Evolutionary conservation across 306 rosid species (phyloP).

Genomic region (Erythrophleum fordii): DNA sequence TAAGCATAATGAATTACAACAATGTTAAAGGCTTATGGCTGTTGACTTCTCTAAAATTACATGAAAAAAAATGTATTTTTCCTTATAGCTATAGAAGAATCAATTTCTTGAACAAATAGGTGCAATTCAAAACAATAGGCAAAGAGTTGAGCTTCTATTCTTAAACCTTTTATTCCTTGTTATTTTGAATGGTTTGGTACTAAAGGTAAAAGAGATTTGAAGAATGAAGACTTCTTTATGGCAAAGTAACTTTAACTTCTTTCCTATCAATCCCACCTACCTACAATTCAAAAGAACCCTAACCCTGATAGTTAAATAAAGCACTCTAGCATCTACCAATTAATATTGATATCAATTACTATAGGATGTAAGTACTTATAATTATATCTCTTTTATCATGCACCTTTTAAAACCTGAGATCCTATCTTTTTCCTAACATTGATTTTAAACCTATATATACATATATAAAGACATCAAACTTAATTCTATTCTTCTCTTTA

Average conservation of each 20-base stretch:
- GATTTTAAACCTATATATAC: neutral
- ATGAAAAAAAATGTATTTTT: conserved; percentile 40
- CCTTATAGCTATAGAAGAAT: conserved; percentile 47
- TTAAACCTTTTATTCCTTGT: conserved; percentile 52
- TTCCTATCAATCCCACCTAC: conserved; percentile 81
- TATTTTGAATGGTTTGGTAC: conserved; percentile 34
- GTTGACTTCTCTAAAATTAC: conserved; percentile 46
- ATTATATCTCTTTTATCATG: conserved; percentile 15
- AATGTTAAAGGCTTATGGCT: conserved; percentile 17
- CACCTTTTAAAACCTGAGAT: conserved; percentile 7
- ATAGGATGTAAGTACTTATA: neutral
- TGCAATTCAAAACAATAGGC: conserved; percentile 38
- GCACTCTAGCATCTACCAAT: neutral
- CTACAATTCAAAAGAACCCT: conserved; percentile 53
- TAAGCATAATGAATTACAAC: conserved; percentile 34
- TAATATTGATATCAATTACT: conserved; percentile 3
- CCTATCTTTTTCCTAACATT: neutral
- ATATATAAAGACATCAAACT: neutral
- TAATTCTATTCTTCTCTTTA: conserved; percentile 9
- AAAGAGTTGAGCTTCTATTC: conserved; percentile 32
- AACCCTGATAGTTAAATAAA: conserved; percentile 16
- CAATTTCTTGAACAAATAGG: conserved; percentile 49
- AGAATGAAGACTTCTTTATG: conserved; percentile 43
- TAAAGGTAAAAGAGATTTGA: conserved; percentile 3
- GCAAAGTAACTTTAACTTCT: conserved; percentile 70